Evolutionary conservation across 495 filamentous ascomycete species (phyloP).

Genomic region (Cenococcum geophilum): DNA sequence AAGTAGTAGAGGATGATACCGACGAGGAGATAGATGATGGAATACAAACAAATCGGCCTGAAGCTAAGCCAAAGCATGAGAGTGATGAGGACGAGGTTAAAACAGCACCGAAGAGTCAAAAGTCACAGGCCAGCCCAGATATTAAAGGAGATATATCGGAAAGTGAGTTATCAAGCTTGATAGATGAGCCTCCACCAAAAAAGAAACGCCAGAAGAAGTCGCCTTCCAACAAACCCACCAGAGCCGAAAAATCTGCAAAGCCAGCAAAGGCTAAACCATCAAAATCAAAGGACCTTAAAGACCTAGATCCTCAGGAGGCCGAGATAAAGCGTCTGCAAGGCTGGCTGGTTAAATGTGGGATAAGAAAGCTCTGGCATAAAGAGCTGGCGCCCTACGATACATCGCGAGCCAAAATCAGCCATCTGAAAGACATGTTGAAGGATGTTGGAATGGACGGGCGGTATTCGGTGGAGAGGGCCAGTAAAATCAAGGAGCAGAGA

Average conservation of each 20-base stretch:
- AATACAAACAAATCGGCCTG: neutral
- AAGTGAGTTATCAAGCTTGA: slow-evolving; percentile 72
- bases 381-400: slow-evolving; percentile 73
- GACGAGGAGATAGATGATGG: slow-evolving; percentile 17
- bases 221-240: slow-evolving; percentile 27
- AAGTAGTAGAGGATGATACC: slow-evolving; percentile 15
- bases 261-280: slow-evolving; percentile 20
- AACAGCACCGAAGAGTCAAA: slow-evolving; percentile 22
- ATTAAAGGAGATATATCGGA: slow-evolving; percentile 51
- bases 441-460: slow-evolving; percentile 83
- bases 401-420: slow-evolving; percentile 70
- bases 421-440: slow-evolving; percentile 68
- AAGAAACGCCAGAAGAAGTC: slow-evolving; percentile 45
- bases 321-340: slow-evolving; percentile 89
- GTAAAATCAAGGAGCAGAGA: slow-evolving; percentile 73
- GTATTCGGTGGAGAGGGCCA: slow-evolving; percentile 76
- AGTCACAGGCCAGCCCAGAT: neutral
- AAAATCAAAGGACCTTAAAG: slow-evolving; percentile 39
- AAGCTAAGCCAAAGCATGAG: neutral
- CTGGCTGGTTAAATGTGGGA: slow-evolving; percentile 83
- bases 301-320: slow-evolving; percentile 59
- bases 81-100: slow-evolving; percentile 26
- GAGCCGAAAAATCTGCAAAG: slow-evolving; percentile 25
- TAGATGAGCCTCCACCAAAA: slow-evolving; percentile 61
- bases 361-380: slow-evolving; percentile 85